phyloP scores from a whole-genome alignment of 2,329 filamentous ascomycete genomes.

The Cordyceps javanica region DNA sequence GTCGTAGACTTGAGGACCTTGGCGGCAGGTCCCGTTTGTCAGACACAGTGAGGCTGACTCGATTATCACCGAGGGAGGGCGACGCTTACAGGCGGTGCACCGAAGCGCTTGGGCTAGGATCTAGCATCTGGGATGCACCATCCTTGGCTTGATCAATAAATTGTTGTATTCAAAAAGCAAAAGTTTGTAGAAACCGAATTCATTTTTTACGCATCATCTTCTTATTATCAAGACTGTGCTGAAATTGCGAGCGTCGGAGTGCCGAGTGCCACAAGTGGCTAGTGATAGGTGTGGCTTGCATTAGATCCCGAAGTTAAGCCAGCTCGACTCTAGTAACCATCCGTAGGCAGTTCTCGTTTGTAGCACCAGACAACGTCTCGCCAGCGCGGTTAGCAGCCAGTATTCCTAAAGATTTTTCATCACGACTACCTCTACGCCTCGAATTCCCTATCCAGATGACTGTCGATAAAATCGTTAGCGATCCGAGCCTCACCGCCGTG shows the following conservation, averaged over 20 bases:
- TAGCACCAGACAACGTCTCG: neutral
- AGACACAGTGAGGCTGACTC: neutral
- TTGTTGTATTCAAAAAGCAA: too few relatives aligned
- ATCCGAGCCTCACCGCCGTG: conserved; percentile 55
- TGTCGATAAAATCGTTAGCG: conserved; percentile 34
- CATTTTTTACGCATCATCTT: too few relatives aligned
- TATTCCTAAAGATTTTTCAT: neutral
- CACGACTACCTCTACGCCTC: neutral
- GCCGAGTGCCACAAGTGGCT: neutral
- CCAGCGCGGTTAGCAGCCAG: too few relatives aligned
- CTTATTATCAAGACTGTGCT: neutral
- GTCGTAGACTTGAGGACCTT: conserved; percentile 10
- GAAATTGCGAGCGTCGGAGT: neutral
- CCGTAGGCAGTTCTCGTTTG: neutral
- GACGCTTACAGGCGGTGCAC: neutral
- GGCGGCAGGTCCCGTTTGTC: conserved; percentile 7
- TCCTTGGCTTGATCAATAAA: too few relatives aligned
- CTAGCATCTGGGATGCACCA: too few relatives aligned
- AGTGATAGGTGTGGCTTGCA: neutral
- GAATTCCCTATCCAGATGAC: conserved; percentile 24
- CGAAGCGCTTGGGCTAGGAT: too few relatives aligned
- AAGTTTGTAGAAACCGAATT: too few relatives aligned
- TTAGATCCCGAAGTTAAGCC: neutral
- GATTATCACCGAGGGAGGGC: neutral
- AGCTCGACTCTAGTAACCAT: neutral